phyloP scores from a whole-genome alignment of 257 asterid species.

The Solanum piurae region DNA sequence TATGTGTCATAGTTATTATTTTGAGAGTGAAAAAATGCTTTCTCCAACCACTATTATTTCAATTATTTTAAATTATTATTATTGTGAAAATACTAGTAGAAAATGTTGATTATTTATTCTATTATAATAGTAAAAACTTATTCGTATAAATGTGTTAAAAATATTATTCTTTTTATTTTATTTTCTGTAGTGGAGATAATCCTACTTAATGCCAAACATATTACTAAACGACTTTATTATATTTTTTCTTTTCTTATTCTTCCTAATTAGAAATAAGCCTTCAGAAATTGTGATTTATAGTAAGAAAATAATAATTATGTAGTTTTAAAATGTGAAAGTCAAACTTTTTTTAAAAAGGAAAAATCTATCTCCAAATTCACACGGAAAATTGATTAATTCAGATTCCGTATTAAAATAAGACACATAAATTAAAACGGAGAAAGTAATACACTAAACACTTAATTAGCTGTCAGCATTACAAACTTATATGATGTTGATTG shows the following conservation, averaged over 20 bases:
- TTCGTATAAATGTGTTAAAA: not conserved
- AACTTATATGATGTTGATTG: not conserved
- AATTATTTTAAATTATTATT: too few species aligned
- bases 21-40: not conserved
- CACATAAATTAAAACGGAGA: not conserved
- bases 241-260: too few species aligned
- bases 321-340: not conserved
- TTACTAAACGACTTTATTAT: not conserved
- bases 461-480: not conserved
- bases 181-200: too few species aligned
- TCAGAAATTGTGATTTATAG: not conserved
- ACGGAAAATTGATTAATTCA: not conserved
- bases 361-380: not conserved
- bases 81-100: not conserved
- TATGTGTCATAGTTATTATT: too few species aligned
- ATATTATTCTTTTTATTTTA: not conserved
- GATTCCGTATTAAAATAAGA: fast-evolving
- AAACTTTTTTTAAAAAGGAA: too few species aligned
- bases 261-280: not conserved
- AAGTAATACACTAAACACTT: not conserved
- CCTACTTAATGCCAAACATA: too few species aligned
- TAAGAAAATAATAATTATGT: too few species aligned
- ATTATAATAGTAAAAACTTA: too few species aligned
- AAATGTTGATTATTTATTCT: not conserved
- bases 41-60: too few species aligned